These are phyloP conservation scores for Pascua guehoae DNA, from an alignment of 1,284 basidiomycete species.

Conservation along the genomic window DNA sequence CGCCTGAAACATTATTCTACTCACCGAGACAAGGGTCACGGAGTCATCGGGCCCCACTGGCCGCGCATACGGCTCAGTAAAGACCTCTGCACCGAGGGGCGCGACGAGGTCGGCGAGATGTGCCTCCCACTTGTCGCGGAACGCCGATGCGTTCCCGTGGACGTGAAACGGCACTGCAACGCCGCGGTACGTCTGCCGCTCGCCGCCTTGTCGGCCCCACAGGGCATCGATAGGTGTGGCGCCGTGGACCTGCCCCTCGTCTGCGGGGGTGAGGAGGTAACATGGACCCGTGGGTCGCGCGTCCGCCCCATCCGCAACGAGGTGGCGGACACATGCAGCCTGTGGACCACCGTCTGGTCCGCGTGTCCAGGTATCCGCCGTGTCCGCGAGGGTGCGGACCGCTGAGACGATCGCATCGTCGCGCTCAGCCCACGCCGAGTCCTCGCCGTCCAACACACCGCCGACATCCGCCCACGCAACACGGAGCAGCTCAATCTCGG, in stretches of 20 bases:
- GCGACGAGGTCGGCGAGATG: slow-evolving; percentile 14
- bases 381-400: slow-evolving; percentile 10
- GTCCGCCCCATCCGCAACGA: slow-evolving; percentile 11
- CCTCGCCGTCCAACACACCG: slow-evolving; percentile 34
- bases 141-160: slow-evolving; percentile 15
- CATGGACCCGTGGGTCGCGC: slow-evolving; percentile 21
- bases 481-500: slow-evolving; percentile 32
- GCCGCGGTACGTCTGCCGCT: slow-evolving; percentile 28
- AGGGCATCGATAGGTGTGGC: slow-evolving; percentile 7
- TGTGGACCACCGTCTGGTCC: neutral
- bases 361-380: slow-evolving; percentile 29
- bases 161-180: slow-evolving; percentile 29
- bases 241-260: neutral
- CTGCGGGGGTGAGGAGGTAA: slow-evolving; percentile 24
- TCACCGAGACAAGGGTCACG: slow-evolving; percentile 26
- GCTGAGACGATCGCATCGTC: slow-evolving; percentile 10
- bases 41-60: neutral
- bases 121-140: slow-evolving; percentile 25
- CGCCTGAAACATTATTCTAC: slow-evolving; percentile 1
- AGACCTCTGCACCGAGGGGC: slow-evolving; percentile 34
- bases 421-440: slow-evolving; percentile 6
- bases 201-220: slow-evolving; percentile 1
- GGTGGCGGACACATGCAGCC: slow-evolving; percentile 30
- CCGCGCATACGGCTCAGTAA: slow-evolving; percentile 29
- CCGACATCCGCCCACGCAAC: slow-evolving; percentile 44